These are phyloP conservation scores for Gossypium schwendimanii DNA, from an alignment of 441 rosid species.

Conservation along the genomic window DNA sequence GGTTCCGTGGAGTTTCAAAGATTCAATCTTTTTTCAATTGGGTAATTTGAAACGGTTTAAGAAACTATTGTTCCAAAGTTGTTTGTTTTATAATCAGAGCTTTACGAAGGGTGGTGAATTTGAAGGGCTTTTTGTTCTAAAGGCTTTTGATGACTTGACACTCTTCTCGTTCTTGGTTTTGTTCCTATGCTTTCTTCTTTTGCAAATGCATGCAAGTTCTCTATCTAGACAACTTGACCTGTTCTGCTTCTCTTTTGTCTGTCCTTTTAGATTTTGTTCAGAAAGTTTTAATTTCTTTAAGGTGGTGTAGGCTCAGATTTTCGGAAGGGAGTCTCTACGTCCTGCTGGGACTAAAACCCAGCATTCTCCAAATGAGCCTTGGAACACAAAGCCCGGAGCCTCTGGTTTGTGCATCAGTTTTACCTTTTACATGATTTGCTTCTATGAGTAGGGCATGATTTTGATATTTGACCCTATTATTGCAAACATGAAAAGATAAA, in stretches of 20 bases:
- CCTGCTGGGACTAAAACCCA: constrained; percentile 33
- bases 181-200: neutral
- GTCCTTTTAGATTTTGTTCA: constrained; percentile 4
- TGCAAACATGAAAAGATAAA: neutral
- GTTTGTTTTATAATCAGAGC: neutral
- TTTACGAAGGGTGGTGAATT: neutral
- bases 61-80: neutral
- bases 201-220: neutral
- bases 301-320: constrained; percentile 25
- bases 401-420: constrained; percentile 21
- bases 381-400: constrained; percentile 29
- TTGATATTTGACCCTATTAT: neutral
- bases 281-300: neutral
- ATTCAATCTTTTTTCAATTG: neutral
- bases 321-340: constrained; percentile 50
- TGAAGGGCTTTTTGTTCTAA: neutral
- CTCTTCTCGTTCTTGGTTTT: neutral
- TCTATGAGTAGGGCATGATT: neutral
- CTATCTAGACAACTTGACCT: neutral
- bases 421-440: neutral
- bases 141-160: neutral
- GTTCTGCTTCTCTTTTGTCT: neutral
- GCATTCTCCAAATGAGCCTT: constrained; percentile 32
- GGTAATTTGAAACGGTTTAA: neutral
- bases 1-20: neutral